phyloP scores from a whole-genome alignment of 2,329 filamentous ascomycete genomes.

The Trichoderma sp. region DNA sequence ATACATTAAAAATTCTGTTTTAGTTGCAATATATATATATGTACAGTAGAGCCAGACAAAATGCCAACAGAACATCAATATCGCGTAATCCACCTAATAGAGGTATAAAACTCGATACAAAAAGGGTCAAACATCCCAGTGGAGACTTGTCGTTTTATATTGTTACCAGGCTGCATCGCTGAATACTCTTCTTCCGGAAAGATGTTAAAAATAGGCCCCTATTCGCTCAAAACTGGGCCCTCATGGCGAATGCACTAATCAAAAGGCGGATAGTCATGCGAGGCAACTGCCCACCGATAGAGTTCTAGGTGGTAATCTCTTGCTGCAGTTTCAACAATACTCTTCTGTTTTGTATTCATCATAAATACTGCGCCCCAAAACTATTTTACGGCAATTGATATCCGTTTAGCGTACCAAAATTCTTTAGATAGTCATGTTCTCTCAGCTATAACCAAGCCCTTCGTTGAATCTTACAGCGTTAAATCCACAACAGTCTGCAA shows the following conservation, averaged over 20 bases:
- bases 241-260: neutral
- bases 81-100: neutral
- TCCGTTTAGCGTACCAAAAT: neutral
- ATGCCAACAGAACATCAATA: neutral
- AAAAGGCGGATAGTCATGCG: neutral
- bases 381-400: neutral
- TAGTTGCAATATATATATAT: neutral
- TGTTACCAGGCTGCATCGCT: neutral
- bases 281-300: neutral
- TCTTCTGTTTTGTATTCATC: neutral
- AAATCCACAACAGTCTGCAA: neutral
- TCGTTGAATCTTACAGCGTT: neutral
- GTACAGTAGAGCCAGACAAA: neutral
- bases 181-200: neutral
- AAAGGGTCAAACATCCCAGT: neutral
- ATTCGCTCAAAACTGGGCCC: neutral
- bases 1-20: no score
- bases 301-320: neutral
- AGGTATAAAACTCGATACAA: neutral
- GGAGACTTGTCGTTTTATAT: neutral
- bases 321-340: neutral
- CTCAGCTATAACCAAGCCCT: neutral
- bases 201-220: neutral
- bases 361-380: neutral
- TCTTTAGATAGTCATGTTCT: neutral